phyloP scores from a whole-genome alignment of 1,284 basidiomycete genomes.

The Schizophyllum commune region DNA sequence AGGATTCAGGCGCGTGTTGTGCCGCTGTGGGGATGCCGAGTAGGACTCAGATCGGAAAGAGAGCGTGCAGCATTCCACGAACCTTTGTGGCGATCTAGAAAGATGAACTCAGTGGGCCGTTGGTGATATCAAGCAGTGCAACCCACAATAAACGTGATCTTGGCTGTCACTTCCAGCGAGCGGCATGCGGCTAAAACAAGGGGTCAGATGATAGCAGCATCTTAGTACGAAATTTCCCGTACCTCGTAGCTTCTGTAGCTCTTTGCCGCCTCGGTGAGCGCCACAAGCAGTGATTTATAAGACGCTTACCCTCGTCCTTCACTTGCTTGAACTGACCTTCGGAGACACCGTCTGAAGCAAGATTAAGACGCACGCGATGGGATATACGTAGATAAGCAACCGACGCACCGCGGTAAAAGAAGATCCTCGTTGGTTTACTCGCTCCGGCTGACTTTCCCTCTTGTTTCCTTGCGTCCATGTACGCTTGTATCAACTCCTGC shows the following conservation, averaged over 20 bases:
- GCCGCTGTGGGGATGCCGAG: slow-evolving; percentile 26
- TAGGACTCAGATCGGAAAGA: not conserved
- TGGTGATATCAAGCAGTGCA: slow-evolving; percentile 4
- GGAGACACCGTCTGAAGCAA: slow-evolving; percentile 60
- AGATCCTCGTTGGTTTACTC: slow-evolving; percentile 51
- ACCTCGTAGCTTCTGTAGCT: not conserved
- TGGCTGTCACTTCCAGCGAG: too few species aligned
- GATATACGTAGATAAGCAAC: not conserved
- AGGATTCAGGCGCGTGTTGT: slow-evolving; percentile 46
- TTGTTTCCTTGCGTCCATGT: slow-evolving; percentile 33
- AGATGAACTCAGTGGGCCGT: not conserved
- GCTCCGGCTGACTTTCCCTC: slow-evolving; percentile 42
- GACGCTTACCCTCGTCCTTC: slow-evolving; percentile 33
- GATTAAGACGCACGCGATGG: not conserved
- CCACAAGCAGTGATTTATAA: too few species aligned
- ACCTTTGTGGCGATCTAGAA: slow-evolving; percentile 52
- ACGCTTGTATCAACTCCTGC: slow-evolving; percentile 47
- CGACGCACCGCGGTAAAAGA: slow-evolving; percentile 61
- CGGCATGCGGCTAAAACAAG: too few species aligned
- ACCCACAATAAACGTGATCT: slow-evolving; percentile 53
- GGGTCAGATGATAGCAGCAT: not conserved
- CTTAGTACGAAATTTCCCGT: too few species aligned
- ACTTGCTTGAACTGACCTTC: slow-evolving; percentile 75
- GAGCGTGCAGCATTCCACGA: not conserved
- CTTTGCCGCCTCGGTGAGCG: not conserved